Base-by-base conservation (phyloP, 805 yeast genomes). In the Yarrowia sp. region DNA sequence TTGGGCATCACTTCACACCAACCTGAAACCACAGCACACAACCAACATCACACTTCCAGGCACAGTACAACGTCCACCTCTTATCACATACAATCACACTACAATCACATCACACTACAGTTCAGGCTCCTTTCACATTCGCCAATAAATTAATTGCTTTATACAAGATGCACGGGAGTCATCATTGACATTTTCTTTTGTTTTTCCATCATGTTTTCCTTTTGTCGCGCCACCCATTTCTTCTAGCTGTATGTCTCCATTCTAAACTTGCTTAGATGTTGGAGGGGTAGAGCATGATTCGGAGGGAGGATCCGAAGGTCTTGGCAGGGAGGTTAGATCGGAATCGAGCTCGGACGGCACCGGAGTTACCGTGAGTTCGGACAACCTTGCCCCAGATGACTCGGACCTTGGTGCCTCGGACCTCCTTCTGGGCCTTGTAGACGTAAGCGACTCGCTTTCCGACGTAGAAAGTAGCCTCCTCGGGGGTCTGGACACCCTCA, bases 391-490 rank as follows among this genome's bases (percentile, higher is more conserved):
- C 99, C 99, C 99, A 95, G 86, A 95, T 92, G 78, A 95, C 98
- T 86, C 98, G 91, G 86, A 93, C 90, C 87, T 95, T 93, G 76
- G 98, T 84, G 82, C 98, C 98, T 88, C 96, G 90, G 79, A 92
- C 82, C 85, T 92, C 98, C 86, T 92, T 95, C 78, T 89, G 83
- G 80, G 96, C 97, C 84, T 96, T 90, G 98, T 95, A 95, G 77
- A 95, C 98, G 87, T 90, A 95, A 77, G 98, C 99, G 74, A 95
- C 88, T 82, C 97, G 90, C 91, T 95, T 95, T 85, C 99, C 99
- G 77, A 95, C 87, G 96, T 95, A 95, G 88, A 95, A 95, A 84
- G 90, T 89, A 77, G 99, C 98, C 72, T 93, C 99, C 80, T 90
- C 87, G 76, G 97, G 85, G 79, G 83, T 79, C 71, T 87, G 80